phyloP scores from a whole-genome alignment of 768 basidiomycete genomes.

The Naganishia kalamii region DNA sequence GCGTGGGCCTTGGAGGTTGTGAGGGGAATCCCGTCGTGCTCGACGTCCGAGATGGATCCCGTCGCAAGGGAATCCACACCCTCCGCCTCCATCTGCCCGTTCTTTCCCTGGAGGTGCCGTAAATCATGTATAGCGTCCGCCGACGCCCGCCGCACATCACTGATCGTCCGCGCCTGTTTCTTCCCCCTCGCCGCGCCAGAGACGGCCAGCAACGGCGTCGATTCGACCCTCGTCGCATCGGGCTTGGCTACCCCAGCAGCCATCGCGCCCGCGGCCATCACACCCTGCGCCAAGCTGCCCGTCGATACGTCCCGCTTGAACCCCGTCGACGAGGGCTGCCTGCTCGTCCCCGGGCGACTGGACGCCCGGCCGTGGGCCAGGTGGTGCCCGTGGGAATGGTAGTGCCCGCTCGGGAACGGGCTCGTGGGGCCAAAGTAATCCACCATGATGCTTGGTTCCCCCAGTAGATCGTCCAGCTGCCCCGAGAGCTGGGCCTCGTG shows the following conservation, averaged over 20 bases:
- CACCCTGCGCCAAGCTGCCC: too few relatives aligned
- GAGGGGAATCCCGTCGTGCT: conserved; percentile 6
- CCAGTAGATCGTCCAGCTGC: conserved; percentile 20
- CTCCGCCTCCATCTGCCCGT: not conserved
- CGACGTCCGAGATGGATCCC: conserved; percentile 45
- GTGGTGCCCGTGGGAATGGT: conserved; percentile 24
- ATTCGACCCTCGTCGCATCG: too few relatives aligned
- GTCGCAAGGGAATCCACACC: conserved; percentile 5
- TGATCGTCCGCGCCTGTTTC: too few relatives aligned
- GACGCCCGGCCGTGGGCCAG: conserved; percentile 48
- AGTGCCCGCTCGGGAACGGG: conserved; percentile 24
- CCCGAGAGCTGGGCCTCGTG: conserved; percentile 17
- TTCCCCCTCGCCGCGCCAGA: too few relatives aligned
- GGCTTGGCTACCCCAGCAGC: too few relatives aligned
- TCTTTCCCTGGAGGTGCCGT: too few relatives aligned
- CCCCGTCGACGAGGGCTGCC: conserved; percentile 9
- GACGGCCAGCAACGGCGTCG: not conserved
- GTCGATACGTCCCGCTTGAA: not conserved
- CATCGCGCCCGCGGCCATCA: too few relatives aligned
- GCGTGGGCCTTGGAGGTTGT: too few relatives aligned
- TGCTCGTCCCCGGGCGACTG: not conserved
- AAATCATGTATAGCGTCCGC: too few relatives aligned
- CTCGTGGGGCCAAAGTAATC: conserved; percentile 39
- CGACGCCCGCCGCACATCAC: too few relatives aligned
- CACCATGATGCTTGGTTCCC: conserved; percentile 15